Base-by-base conservation (phyloP, 495 filamentous ascomycete species). In the Penicillium antarcticum region DNA sequence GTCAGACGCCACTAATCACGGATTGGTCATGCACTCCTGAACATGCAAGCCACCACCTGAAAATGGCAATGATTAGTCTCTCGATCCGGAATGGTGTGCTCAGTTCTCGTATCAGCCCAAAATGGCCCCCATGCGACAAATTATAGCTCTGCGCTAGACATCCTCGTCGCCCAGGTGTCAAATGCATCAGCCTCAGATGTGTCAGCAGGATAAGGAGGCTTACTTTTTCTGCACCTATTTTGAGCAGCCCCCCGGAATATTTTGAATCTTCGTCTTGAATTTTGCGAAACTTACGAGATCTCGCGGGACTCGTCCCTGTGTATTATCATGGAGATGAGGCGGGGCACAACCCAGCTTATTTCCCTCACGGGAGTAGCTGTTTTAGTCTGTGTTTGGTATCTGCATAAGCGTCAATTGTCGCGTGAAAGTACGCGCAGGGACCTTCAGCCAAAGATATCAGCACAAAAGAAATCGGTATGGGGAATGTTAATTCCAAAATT, bases 41-140 rank as follows among this genome's bases (percentile, higher is more conserved):
- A 35, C 24, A 45, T 45, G 43, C 43, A 45, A 45, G 43, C 43
- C 43, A 35, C 31, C 10, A 9, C 11, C 40, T 45, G 16, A 23
- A 23, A 2, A 35, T 36, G 18, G 18, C 6, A 29, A 41, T 23
- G 10, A 23, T 35, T 35, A 31, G 31, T 12, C 4, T 3, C 17
- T 34, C 0, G 2, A 33, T 21, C 31, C 31, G 31, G 43, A 18
- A 45, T 45, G 43, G 43, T 12, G 29, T 33, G 43, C 31, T 45
- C 35, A 18, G n/a, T 45, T 45, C 43, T 14, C 43, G 17, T 35
- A 45, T 45, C 43, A 45, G 31, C 34, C 13, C 9, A 14, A 5
- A 7, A 12, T 32, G 43, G 31, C 31, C 43, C 43, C 16, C 12
- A 18, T 3, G 13, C 16, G 4, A 7, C n/a, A 42, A 29, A 23